These are phyloP conservation scores for Lactarius hatsudake DNA, from an alignment of 768 basidiomycete species.

Conservation along the genomic window DNA sequence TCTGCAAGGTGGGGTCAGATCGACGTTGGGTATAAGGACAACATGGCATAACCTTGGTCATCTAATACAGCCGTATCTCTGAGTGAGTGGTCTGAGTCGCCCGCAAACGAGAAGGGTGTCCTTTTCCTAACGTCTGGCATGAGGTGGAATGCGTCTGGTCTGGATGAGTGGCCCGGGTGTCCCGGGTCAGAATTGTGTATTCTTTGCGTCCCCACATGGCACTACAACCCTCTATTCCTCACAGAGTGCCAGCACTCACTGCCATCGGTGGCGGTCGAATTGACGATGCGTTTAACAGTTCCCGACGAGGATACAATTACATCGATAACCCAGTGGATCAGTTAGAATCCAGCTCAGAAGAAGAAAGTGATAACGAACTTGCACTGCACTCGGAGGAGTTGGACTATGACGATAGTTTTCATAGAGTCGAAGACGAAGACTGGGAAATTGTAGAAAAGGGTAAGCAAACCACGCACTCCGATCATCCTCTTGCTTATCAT, in stretches of 20 bases:
- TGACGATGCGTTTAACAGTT: constrained; percentile 52
- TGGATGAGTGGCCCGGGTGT: background rate
- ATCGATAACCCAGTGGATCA: constrained; percentile 37
- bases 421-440: constrained; percentile 77
- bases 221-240: background rate
- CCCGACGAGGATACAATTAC: constrained; percentile 34
- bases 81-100: background rate
- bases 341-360: constrained; percentile 35
- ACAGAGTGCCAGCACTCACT: constrained; percentile 20
- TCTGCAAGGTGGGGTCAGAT: constrained; percentile 38
- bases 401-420: constrained; percentile 44
- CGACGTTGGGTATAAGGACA: background rate
- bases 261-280: constrained; percentile 53
- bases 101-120: constrained; percentile 8
- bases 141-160: too few relatives aligned
- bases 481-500: constrained; percentile 1
- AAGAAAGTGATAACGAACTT: constrained; percentile 38
- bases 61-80: constrained; percentile 11
- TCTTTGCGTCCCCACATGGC: background rate
- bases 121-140: constrained; percentile 18
- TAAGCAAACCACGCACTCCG: constrained; percentile 33
- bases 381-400: constrained; percentile 32
- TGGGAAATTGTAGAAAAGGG: constrained; percentile 87
- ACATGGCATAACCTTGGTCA: constrained; percentile 12
- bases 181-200: background rate